Conservation (phyloP, 2,329 filamentous ascomycete species). For the Apiospora koreana region DNA sequence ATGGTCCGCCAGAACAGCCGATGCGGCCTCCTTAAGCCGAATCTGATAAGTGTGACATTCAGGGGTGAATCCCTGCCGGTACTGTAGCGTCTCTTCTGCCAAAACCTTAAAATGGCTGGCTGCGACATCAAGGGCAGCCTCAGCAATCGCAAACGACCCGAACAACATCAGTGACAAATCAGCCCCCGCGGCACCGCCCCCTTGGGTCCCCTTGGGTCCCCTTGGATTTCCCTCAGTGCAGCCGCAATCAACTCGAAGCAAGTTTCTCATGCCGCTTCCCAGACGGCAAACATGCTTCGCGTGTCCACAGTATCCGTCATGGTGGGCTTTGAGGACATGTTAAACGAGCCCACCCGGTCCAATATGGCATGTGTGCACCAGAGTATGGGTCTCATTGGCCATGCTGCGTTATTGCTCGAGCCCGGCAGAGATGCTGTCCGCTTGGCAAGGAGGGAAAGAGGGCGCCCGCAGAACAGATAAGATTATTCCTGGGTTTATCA, state of each 20-base stretch:
- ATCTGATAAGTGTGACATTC: background rate
- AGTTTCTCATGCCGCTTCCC: background rate
- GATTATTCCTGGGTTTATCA: background rate
- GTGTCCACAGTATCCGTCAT: background rate
- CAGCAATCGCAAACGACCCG: background rate
- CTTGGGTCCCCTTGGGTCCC: background rate
- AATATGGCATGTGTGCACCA: background rate
- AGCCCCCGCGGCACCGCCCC: background rate
- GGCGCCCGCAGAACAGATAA: background rate
- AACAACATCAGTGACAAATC: background rate
- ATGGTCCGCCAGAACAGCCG: background rate
- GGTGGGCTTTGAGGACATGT: background rate
- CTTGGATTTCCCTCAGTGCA: background rate
- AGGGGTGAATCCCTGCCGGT: background rate
- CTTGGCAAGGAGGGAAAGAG: background rate
- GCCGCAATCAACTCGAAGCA: background rate
- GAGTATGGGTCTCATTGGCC: too few species aligned
- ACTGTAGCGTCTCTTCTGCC: background rate
- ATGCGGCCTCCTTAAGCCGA: background rate
- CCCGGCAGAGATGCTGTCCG: background rate
- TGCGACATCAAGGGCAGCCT: background rate
- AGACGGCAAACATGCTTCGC: background rate
- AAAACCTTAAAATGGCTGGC: background rate
- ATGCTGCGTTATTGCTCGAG: background rate
- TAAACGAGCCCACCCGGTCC: background rate